Percentiles rank a stretch among this genome's conserved stretches.
These are phyloP conservation scores for Sarcocystis neurona DNA, from an alignment of 169 alveolate genomes.

Conservation along the genomic window DNA sequence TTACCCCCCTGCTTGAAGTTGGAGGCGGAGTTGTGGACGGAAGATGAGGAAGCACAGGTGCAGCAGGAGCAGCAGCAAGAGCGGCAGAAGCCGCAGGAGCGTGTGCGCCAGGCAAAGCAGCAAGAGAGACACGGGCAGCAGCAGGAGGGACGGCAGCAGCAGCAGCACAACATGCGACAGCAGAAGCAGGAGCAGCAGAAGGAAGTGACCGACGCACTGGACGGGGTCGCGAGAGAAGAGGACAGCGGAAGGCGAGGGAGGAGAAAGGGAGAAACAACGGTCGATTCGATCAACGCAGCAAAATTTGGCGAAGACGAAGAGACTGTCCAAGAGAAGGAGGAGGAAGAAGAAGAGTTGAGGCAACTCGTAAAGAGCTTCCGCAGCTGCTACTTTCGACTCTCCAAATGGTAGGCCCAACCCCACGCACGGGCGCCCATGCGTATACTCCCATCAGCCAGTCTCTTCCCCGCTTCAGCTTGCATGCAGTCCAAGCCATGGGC, in stretches of 20 bases:
- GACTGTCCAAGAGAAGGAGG: neutral
- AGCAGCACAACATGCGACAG: constrained; percentile 48
- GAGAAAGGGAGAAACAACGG: constrained; percentile 39
- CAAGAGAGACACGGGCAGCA: too few species aligned
- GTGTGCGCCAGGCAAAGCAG: too few species aligned
- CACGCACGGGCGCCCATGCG: neutral
- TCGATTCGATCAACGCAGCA: constrained; percentile 15
- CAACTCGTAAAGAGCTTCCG: constrained; percentile 40
- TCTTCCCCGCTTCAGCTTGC: too few species aligned
- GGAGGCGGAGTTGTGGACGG: neutral
- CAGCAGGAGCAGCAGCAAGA: constrained; percentile 6
- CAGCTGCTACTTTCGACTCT: constrained; percentile 41
- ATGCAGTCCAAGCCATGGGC: too few species aligned
- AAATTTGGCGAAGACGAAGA: neutral
- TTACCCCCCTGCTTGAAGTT: neutral
- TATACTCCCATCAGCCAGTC: too few species aligned
- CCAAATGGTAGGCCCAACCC: constrained; percentile 49
- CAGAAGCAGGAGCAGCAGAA: constrained; percentile 39
- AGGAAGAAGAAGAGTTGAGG: constrained; percentile 5
- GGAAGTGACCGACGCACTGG: neutral
- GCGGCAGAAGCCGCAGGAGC: constrained; percentile 52
- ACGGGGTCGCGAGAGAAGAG: constrained; percentile 33
- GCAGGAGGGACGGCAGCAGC: too few species aligned
- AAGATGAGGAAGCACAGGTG: neutral
- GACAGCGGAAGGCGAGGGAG: constrained; percentile 43